Evolutionary conservation across 441 rosid genomes (phyloP).

Genomic region (Omphalea diandra): DNA sequence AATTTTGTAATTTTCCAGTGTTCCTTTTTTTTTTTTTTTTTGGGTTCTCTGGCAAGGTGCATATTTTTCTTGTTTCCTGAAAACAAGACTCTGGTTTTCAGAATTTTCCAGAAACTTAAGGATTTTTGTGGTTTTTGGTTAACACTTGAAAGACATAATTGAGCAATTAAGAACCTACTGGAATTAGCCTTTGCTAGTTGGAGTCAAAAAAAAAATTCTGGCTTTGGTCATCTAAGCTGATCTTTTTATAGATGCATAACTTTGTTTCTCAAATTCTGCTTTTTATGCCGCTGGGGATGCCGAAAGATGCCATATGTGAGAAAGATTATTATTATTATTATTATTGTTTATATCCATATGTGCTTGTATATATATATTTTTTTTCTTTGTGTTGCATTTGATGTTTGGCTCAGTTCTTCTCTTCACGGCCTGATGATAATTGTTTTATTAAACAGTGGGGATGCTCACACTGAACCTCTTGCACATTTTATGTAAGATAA

Average conservation of each 20-base stretch:
- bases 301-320: too few species aligned
- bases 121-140: too few species aligned
- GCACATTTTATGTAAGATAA: not conserved
- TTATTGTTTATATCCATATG: too few species aligned
- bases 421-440: not conserved
- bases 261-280: not conserved
- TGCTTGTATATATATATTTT: not conserved
- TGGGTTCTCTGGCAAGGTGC: slow-evolving; percentile 1
- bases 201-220: too few species aligned
- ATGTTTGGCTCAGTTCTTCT: not conserved
- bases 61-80: not conserved
- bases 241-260: too few species aligned
- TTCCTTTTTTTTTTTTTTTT: not conserved
- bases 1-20: not conserved
- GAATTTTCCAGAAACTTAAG: too few species aligned
- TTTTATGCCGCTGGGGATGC: not conserved
- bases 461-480: not conserved
- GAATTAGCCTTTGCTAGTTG: not conserved
- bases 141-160: too few species aligned
- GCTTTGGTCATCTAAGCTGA: too few species aligned
- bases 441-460: not conserved
- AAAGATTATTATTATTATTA: too few species aligned
- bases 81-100: too few species aligned
- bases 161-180: too few species aligned
- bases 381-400: not conserved